These are phyloP conservation scores for Cordyceps tenuipes DNA, from an alignment of 2,329 filamentous ascomycete species.

Conservation along the genomic window DNA sequence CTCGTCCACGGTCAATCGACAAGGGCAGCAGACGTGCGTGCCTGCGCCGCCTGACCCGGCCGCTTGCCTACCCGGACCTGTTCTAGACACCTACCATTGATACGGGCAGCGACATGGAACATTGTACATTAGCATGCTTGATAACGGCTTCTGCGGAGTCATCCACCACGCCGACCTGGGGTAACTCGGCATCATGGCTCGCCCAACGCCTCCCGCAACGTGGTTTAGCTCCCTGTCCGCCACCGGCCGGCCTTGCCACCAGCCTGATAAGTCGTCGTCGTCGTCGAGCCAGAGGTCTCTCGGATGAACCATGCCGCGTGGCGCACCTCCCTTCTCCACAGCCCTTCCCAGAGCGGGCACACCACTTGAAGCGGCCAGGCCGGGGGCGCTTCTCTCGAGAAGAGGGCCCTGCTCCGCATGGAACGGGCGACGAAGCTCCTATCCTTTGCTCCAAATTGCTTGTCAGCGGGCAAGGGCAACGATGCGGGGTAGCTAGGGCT, in stretches of 20 bases:
- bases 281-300: not conserved
- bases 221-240: no score
- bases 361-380: slow-evolving; percentile 2
- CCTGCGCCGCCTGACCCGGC: not conserved
- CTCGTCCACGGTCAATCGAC: no score
- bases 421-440: not conserved
- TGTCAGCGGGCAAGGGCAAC: not conserved
- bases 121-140: no score
- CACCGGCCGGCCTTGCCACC: no score
- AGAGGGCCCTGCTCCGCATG: not conserved
- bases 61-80: no score
- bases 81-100: no score
- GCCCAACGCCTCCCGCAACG: no score
- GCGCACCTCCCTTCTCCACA: not conserved
- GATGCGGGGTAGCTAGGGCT: not conserved
- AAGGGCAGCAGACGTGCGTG: not conserved
- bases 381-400: not conserved
- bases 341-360: not conserved
- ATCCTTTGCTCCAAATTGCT: not conserved
- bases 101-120: no score
- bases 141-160: no score
- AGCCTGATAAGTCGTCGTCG: no score
- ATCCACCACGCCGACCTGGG: no score
- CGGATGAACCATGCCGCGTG: slow-evolving; percentile 9
- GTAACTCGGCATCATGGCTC: no score